Evolutionary conservation across 208 protist species (phyloP).

Genomic region (Acanthamoeba royreba): DNA sequence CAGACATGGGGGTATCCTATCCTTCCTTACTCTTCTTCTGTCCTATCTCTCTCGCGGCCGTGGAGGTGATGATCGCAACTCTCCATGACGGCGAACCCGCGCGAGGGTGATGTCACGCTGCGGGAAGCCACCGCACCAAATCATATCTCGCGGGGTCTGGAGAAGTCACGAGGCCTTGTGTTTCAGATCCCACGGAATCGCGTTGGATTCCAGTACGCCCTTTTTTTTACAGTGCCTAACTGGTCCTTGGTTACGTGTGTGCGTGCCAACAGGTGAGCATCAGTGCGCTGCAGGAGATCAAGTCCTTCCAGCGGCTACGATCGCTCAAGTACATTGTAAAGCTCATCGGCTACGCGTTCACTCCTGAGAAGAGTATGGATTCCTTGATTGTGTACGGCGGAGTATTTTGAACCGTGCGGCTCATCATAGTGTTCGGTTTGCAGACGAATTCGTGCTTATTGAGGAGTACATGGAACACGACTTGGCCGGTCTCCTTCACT

Average conservation of each 20-base stretch:
- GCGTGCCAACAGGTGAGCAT: background rate
- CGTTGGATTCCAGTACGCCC: too few species aligned
- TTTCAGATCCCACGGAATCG: too few species aligned
- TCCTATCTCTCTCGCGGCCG: background rate
- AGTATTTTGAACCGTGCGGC: background rate
- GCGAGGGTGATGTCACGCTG: too few species aligned
- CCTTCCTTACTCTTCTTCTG: background rate
- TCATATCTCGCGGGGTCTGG: too few species aligned
- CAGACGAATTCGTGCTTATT: slow-evolving; percentile 70
- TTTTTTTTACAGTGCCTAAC: too few species aligned
- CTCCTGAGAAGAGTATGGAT: background rate
- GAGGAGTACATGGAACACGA: slow-evolving; percentile 87
- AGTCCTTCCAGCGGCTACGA: background rate
- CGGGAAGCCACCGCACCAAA: too few species aligned
- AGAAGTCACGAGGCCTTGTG: too few species aligned
- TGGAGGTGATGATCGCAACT: too few species aligned
- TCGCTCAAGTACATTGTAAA: background rate
- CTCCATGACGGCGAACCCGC: too few species aligned
- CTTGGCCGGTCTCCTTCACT: slow-evolving; percentile 81
- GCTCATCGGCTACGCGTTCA: background rate
- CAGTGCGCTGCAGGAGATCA: slow-evolving; percentile 21
- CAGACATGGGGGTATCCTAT: background rate
- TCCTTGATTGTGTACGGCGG: background rate
- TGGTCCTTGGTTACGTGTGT: too few species aligned
- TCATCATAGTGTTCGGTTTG: background rate